phyloP scores from a whole-genome alignment of 2,329 filamentous ascomycete genomes.

The Ceratocystis colombiana region DNA sequence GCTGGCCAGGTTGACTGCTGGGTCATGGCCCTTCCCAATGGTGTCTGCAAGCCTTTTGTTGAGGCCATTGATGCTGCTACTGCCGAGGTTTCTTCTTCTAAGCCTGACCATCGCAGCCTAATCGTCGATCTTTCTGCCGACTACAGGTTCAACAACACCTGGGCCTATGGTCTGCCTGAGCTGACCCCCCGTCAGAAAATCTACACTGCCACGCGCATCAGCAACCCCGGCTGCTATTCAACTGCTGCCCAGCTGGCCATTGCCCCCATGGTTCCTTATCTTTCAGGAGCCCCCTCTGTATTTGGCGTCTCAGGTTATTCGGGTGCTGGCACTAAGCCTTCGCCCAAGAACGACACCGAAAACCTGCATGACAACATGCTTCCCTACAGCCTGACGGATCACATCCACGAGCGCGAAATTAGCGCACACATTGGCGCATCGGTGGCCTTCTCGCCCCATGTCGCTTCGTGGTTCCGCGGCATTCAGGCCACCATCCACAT shows the following conservation, averaged over 20 bases:
- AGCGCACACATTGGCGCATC: constrained; percentile 61
- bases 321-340: constrained; percentile 88
- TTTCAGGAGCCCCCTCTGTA: constrained; percentile 68
- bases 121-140: constrained; percentile 95
- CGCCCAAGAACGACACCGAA: constrained; percentile 82
- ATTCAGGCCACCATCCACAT: constrained; percentile 89
- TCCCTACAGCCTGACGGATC: constrained; percentile 81
- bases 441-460: constrained; percentile 84
- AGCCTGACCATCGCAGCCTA: constrained; percentile 49
- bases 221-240: constrained; percentile 91
- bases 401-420: constrained; percentile 92
- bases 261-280: constrained; percentile 63
- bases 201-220: constrained; percentile 67
- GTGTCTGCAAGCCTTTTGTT: constrained; percentile 86
- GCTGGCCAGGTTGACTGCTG: constrained; percentile 83
- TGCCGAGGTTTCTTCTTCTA: constrained; percentile 25
- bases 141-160: constrained; percentile 75
- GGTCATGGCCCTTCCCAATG: constrained; percentile 95
- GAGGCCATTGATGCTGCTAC: constrained; percentile 55
- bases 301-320: constrained; percentile 94
- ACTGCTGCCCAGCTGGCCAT: constrained; percentile 88
- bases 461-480: constrained; percentile 93
- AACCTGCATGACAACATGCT: constrained; percentile 79
- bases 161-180: constrained; percentile 88
- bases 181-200: constrained; percentile 68